Evolutionary conservation across 345 rosid genomes (phyloP).

Genomic region (Odontarrhena argentea): DNA sequence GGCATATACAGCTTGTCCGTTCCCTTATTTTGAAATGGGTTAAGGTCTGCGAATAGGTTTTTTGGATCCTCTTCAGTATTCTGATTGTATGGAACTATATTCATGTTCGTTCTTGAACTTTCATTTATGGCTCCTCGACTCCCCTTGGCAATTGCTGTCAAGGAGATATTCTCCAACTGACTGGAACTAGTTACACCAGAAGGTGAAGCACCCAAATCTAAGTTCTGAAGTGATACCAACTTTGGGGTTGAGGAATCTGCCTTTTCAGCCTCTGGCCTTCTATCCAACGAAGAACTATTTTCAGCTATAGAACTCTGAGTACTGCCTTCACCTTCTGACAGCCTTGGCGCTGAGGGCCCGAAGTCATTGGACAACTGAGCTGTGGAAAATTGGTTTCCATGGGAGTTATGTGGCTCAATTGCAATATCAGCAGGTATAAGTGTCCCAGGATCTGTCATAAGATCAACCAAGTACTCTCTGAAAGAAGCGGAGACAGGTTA

Average conservation of each 20-base stretch:
- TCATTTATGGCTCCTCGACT: constrained; percentile 61
- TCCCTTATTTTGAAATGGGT: constrained; percentile 91
- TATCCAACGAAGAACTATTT: constrained; percentile 42
- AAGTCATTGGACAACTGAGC: constrained; percentile 50
- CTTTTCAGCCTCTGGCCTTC: constrained; percentile 46
- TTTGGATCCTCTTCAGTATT: constrained; percentile 66
- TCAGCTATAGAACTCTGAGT: constrained; percentile 52
- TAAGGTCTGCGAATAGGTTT: constrained; percentile 90
- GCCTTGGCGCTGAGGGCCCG: constrained; percentile 50
- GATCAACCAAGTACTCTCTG: constrained; percentile 99
- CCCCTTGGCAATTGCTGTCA: constrained; percentile 63
- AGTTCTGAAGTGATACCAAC: constrained; percentile 42
- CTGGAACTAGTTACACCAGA: constrained; percentile 47
- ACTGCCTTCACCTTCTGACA: constrained; percentile 68
- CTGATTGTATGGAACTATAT: constrained; percentile 71
- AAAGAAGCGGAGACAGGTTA: constrained; percentile 42
- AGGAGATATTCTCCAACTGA: constrained; percentile 58
- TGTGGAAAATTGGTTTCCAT: constrained; percentile 50
- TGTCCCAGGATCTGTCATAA: constrained; percentile 99
- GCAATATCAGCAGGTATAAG: constrained; percentile 94
- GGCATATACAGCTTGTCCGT: constrained; percentile 60
- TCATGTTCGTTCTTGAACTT: constrained; percentile 66
- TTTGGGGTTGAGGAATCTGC: constrained; percentile 46
- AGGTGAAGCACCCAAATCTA: constrained; percentile 58
- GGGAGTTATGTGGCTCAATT: constrained; percentile 54